Conservation (phyloP, 1,139 yeast genomes). For the Blastobotrys serpentis region DNA sequence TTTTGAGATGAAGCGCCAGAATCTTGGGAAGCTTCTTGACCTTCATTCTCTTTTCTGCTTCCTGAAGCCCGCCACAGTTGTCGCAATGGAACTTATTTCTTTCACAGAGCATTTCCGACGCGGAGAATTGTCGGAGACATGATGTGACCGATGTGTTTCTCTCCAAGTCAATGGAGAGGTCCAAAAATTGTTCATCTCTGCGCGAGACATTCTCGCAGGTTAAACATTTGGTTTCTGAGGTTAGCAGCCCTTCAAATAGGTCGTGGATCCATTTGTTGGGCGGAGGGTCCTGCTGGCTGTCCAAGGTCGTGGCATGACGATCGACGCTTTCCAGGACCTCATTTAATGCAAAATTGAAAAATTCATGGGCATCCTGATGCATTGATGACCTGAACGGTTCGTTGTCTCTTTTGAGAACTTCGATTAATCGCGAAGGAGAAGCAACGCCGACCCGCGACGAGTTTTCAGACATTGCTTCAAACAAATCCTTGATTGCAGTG, state of each 20-base stretch:
- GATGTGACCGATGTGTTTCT: constrained; percentile 72
- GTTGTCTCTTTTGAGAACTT: constrained; percentile 75
- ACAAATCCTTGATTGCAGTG: constrained; percentile 77
- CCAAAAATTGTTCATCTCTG: constrained; percentile 82
- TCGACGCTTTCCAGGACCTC: constrained; percentile 73
- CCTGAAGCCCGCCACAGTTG: constrained; percentile 85
- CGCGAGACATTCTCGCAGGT: constrained; percentile 86
- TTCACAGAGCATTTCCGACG: constrained; percentile 80
- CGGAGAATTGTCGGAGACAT: constrained; percentile 76
- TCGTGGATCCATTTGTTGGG: constrained; percentile 59
- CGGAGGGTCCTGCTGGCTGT: constrained; percentile 26
- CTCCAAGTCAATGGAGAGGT: constrained; percentile 81
- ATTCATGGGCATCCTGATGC: constrained; percentile 99
- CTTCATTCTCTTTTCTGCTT: constrained; percentile 90
- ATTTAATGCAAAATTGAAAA: constrained; percentile 80
- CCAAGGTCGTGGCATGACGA: constrained; percentile 19
- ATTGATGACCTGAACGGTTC: constrained; percentile 81
- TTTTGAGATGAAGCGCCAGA: constrained; percentile 77
- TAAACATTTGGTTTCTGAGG: constrained; percentile 85
- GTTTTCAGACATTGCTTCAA: constrained; percentile 79
- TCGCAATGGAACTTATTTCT: constrained; percentile 93
- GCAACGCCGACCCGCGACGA: constrained; percentile 73
- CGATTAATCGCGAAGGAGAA: constrained; percentile 73
- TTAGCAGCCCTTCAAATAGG: constrained; percentile 79
- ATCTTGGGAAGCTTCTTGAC: constrained; percentile 75